phyloP scores from a whole-genome alignment of 345 rosid genomes.

The Clarkia xantiana region DNA sequence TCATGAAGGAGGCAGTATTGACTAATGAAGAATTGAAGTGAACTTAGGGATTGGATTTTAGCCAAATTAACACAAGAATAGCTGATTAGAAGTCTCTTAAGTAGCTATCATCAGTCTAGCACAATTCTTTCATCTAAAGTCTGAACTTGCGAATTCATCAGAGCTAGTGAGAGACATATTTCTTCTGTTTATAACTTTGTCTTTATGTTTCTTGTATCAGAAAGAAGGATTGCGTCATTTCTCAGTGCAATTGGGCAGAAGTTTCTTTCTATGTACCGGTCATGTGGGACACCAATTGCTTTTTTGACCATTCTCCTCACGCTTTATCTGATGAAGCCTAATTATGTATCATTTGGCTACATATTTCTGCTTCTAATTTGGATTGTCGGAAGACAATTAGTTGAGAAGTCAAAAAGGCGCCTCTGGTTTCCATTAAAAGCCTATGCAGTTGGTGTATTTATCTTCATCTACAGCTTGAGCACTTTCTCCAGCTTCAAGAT shows the following conservation, averaged over 20 bases:
- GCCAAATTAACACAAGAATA: no score
- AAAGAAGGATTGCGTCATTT: conserved; percentile 71
- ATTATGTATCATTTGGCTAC: conserved; percentile 82
- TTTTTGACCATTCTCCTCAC: conserved; percentile 77
- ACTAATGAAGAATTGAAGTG: no score
- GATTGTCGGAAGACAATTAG: conserved; percentile 90
- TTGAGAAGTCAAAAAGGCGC: conserved; percentile 71
- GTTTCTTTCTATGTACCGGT: conserved; percentile 69
- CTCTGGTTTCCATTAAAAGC: conserved; percentile 86
- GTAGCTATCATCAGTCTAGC: no score
- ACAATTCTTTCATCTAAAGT: no score
- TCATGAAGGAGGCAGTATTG: no score
- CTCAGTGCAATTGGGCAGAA: conserved; percentile 77
- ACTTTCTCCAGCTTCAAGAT: conserved; percentile 58
- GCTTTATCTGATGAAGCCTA: conserved; percentile 77
- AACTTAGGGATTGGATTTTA: no score
- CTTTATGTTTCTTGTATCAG: conserved; percentile 28
- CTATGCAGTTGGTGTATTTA: conserved; percentile 61
- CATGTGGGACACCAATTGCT: conserved; percentile 93
- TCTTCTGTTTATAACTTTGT: neutral
- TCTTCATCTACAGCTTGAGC: conserved; percentile 81
- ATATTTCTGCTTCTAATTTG: conserved; percentile 80
- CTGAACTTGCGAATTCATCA: no score
- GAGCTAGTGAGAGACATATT: neutral
- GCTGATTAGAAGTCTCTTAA: no score